Base-by-base conservation (phyloP, 2,329 filamentous ascomycete genomes). In the Alternaria sp. region DNA sequence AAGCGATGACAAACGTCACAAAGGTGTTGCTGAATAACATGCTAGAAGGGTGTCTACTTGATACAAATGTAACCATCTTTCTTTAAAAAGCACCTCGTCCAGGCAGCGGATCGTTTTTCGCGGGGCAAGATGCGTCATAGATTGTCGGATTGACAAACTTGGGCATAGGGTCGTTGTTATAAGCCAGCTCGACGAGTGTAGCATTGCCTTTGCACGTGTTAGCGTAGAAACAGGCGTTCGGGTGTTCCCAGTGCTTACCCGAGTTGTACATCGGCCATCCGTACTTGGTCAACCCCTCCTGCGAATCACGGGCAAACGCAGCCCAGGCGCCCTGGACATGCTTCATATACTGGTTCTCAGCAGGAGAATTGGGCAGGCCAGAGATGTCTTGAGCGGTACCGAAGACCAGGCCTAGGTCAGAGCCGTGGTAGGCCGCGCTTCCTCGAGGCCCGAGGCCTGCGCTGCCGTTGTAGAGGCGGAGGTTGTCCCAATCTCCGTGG, bases 391-490 rank as follows among this genome's bases (percentile, higher is more conserved):
- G 52, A 54, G 74, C 59, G 59, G 74, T 74, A n/a, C 78, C 78
- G 54, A 80, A 80, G 9, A 81, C 62, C 61, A 78, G 70, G 28
- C 71, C 71, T 12, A 81, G 66, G 49, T 81, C 80, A 19, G 73
- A 70, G 7, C 72, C 76, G 49, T 81, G 80, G 55, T 80, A 81
- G 12, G 79, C 76, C 4, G 73, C 77, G 56, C 77, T 74, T 54
- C 78, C 77, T 47, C 57, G 67, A 13, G 69, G 60, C 6, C 68
- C 65, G 11, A 75, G 65, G 13, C 73, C 71, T 30, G 70, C 71
- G 56, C 60, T 70, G 19, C 67, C 51, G 21, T 77, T 76, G 43
- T 76, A 76, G 4, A 80, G 69, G 8, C 76, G 70, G 15, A 79
- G 67, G 45, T 79, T 79, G 17, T 72, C 70, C 68, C 74, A 80